Evolutionary conservation across 2,329 filamentous ascomycete species (phyloP), one percentile per base, ranked within the genome.

Genomic region (Verticillium zaregamsianum): DNA sequence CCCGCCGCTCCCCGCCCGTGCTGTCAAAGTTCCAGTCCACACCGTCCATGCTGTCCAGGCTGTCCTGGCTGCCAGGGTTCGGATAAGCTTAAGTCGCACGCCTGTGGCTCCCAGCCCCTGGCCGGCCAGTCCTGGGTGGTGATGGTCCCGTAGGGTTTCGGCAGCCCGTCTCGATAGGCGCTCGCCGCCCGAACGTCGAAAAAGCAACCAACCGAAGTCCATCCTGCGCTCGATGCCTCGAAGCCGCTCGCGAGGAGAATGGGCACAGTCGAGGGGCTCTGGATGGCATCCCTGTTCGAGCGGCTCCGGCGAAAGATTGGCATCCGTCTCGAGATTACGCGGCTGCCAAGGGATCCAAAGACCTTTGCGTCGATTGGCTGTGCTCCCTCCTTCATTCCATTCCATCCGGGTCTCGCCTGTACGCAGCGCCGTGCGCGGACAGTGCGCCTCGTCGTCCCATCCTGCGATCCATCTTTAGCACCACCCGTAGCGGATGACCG

Each of bases 321-420:
- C 45, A n/a, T 49, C 45, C n/a, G 45, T 49, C 45, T 49, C 45
- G 40, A 59, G 58, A 59, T 59, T 59, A 59, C 58, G 58, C 58
- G 58, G 58, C 58, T 59, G 58, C 58, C 58, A 54, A 59, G 58
- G 31, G 40, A 37, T 49, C 39, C 57, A 39, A 58, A 49, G 37
- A 33, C 57, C 11, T 17, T 58, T 49, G 23, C 9, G 17, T 20
- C 45, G 11, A 49, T 59, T 49, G 45, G 45, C 45, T 49, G n/a
- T 14, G 45, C 45, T 11, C 14, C 45, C 3, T 49, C 45, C 45
- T 49, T 49, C 45, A 49, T 49, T 49, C 45, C 45, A 49, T 23
- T 23, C n/a, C 5, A 14, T 49, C 45, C 20, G 45, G 45, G 45
- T n/a, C 45, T 12, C n/a, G 20, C 45, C n/a, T 23, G 45, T 49